Evolutionary conservation across 805 yeast species (phyloP).

Genomic region (Vanderwaltozyma polyspora): DNA sequence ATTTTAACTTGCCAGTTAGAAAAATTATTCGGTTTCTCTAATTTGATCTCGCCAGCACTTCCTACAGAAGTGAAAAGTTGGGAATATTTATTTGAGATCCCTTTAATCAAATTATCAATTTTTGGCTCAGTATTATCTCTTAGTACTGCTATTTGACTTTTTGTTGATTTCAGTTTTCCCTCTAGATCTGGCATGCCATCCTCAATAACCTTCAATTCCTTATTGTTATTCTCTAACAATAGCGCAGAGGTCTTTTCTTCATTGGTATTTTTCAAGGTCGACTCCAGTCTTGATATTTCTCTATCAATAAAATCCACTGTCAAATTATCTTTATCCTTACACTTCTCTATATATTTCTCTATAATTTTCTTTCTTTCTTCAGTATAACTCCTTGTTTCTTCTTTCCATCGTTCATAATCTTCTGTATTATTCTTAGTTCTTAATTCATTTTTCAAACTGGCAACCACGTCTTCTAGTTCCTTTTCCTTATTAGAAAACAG

Average conservation of each 20-base stretch:
- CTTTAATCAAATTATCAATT: constrained; percentile 39
- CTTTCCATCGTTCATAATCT: constrained; percentile 19
- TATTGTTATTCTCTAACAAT: constrained; percentile 19
- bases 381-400: constrained; percentile 27
- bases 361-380: constrained; percentile 31
- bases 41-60: constrained; percentile 69
- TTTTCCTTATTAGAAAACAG: constrained; percentile 24
- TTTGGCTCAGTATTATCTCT: constrained; percentile 49
- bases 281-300: constrained; percentile 35
- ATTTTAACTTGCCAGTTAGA: constrained; percentile 78
- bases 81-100: constrained; percentile 56
- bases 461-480: constrained; percentile 16
- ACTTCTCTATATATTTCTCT: constrained; percentile 31
- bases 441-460: constrained; percentile 21
- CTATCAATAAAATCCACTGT: constrained; percentile 30
- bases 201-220: constrained; percentile 14
- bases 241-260: constrained; percentile 31
- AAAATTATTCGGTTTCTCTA: constrained; percentile 39
- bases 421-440: constrained; percentile 18
- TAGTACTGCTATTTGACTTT: constrained; percentile 30
- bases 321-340: constrained; percentile 28
- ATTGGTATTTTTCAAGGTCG: constrained; percentile 31
- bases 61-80: constrained; percentile 63
- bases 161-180: constrained; percentile 17
- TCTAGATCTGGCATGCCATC: constrained; percentile 14